Conservation (phyloP, 805 yeast genomes). For the Metschnikowia santaceciliae region DNA sequence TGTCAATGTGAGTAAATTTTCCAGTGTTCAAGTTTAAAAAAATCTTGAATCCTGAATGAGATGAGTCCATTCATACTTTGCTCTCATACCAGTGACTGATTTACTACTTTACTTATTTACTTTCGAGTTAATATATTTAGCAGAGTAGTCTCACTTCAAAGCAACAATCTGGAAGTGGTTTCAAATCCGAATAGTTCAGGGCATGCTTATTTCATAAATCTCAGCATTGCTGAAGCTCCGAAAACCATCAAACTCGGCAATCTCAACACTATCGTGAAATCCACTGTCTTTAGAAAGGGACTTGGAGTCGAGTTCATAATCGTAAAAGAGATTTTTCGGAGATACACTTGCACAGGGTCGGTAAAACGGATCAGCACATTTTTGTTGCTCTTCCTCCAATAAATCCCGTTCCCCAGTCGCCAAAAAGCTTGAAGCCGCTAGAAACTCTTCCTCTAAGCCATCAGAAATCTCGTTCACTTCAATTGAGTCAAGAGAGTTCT, state of each 20-base stretch:
- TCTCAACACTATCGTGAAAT: background rate
- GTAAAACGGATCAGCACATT: background rate
- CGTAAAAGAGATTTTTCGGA: background rate
- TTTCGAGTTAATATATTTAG: too few species aligned
- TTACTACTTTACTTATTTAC: too few species aligned
- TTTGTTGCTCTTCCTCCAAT: background rate
- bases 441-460: background rate
- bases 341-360: background rate
- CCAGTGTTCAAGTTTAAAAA: too few species aligned
- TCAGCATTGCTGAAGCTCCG: background rate
- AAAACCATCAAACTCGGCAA: background rate
- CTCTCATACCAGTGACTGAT: too few species aligned
- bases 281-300: background rate
- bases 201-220: background rate
- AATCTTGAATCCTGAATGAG: too few species aligned
- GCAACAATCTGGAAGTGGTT: too few species aligned
- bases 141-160: background rate
- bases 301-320: background rate
- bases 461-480: background rate
- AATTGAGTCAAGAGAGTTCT: background rate
- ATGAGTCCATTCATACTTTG: too few species aligned
- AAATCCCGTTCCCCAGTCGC: background rate
- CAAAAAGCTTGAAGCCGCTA: background rate
- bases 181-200: too few species aligned
- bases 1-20: too few species aligned